These are phyloP conservation scores for Carallia brachiata DNA, from an alignment of 345 rosid species.

Conservation along the genomic window DNA sequence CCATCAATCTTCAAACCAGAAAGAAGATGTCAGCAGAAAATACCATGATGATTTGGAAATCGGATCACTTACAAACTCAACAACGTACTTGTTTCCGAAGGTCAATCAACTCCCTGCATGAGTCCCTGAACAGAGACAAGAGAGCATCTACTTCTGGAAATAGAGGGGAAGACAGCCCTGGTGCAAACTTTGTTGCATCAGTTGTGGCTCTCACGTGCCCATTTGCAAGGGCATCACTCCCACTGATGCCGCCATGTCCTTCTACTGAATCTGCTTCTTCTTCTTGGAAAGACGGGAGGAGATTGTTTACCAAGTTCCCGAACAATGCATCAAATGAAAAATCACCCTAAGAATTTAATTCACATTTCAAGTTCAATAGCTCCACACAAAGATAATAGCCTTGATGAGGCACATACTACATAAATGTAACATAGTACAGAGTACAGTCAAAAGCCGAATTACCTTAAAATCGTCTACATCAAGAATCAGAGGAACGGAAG, in stretches of 20 bases:
- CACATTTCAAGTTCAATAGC: not conserved
- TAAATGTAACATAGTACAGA: not conserved
- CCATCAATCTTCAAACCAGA: slow-evolving; percentile 75
- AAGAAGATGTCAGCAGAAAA: slow-evolving; percentile 14
- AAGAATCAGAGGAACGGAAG: slow-evolving; percentile 71
- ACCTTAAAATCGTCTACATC: slow-evolving; percentile 96
- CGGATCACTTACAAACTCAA: slow-evolving; percentile 2
- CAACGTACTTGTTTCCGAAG: slow-evolving; percentile 72
- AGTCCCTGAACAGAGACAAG: slow-evolving; percentile 78
- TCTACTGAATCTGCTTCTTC: slow-evolving; percentile 71
- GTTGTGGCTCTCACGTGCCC: slow-evolving; percentile 60
- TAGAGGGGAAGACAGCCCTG: slow-evolving; percentile 58
- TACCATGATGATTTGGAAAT: not conserved
- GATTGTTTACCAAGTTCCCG: slow-evolving; percentile 82
- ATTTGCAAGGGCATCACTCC: slow-evolving; percentile 61
- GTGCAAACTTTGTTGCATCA: slow-evolving; percentile 53
- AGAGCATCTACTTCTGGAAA: slow-evolving; percentile 97
- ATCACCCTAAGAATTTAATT: slow-evolving; percentile 63
- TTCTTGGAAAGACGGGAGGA: slow-evolving; percentile 77
- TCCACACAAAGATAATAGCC: not conserved
- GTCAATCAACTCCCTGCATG: slow-evolving; percentile 85
- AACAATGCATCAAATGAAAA: slow-evolving; percentile 95
- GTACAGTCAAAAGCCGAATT: not conserved
- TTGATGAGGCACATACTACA: not conserved
- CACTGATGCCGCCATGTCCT: slow-evolving; percentile 57